Percentiles rank a stretch among this genome's conserved stretches.
Conservation (phyloP, 108 stramenopile species). For the Cyclotella sp. region DNA sequence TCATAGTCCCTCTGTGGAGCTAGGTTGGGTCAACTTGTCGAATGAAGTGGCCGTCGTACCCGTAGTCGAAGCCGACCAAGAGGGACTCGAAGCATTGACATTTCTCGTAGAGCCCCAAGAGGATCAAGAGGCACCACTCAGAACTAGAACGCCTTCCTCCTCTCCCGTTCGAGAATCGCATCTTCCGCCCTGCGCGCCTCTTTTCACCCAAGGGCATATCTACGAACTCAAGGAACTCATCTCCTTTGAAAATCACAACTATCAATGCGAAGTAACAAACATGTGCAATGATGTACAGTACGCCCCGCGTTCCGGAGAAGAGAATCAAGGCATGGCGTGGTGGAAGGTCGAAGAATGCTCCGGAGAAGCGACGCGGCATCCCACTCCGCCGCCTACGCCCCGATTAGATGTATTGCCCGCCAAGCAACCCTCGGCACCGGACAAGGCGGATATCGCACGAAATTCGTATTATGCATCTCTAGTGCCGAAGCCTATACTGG, state of each 20-base stretch:
- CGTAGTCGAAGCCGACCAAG: not conserved
- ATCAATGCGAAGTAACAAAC: not conserved
- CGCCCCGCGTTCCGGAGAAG: constrained; percentile 11
- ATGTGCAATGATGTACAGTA: constrained; percentile 1
- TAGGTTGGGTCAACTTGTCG: not conserved
- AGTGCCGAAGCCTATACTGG: not conserved
- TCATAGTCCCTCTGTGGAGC: not conserved
- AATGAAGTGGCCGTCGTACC: not conserved
- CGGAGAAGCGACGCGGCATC: constrained; percentile 3
- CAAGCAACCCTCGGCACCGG: not conserved
- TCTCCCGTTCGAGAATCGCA: not conserved
- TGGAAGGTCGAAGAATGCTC: constrained; percentile 23
- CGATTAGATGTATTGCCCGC: not conserved
- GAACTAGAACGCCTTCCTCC: constrained; percentile 2
- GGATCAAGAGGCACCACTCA: not conserved
- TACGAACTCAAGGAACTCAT: constrained; percentile 19
- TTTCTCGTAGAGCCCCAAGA: constrained; percentile 6
- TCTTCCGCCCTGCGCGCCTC: constrained; percentile 11
- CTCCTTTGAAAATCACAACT: constrained; percentile 11
- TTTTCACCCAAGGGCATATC: constrained; percentile 11
- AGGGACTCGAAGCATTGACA: not conserved
- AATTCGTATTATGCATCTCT: not conserved
- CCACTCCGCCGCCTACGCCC: constrained; percentile 7
- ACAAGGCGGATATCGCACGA: constrained; percentile 1
- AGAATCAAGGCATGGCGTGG: constrained; percentile 15